Evolutionary conservation across 768 basidiomycete genomes (phyloP), one percentile per base, ranked within the genome.

Genomic region (Boletellus ananiceps): DNA sequence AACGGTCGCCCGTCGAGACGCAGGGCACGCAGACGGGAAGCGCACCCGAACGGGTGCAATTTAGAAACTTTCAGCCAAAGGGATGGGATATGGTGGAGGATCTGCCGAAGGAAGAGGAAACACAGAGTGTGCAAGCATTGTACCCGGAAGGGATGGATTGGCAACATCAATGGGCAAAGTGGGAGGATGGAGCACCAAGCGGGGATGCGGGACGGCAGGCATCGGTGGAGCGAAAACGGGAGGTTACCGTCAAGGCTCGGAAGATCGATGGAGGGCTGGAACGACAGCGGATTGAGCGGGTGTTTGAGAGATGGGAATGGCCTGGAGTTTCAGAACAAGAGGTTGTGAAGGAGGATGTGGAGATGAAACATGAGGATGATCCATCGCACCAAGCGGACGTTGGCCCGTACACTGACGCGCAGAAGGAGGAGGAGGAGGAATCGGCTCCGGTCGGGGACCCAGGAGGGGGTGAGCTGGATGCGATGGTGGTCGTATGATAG

Each of bases 221-320:
- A 6, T 71, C 71, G 42, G 71, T 78, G 46, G 74, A 62, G 36
- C 71, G 71, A 44, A 72, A 67, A 45, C 70, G 70, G 40, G 77
- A 80, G 45, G 71, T 79, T 32, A 71, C 80, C 8, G 64, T 83
- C 16, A 84, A 80, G 64, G 73, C 83, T 51, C 76, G 85, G 52
- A 75, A 71, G 63, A 80, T 77, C 8, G 68, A 57, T 36, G 69
- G 71, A 25, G 80, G 83, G 18, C 37, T 88, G 36, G 88, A 89
- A 61, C 72, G 87, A 55, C 87, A 90, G 55, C 76, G 80, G 42
- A 78, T 88, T 54, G 83, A 86, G 59, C 78, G 88, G 50, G 69
- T 73, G 21, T 67, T 83, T 37, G 88, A 90, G 67, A 74, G 75
- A 44, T 89, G 86, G 85, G 71, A 61, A 15, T 88, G 85, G 85